These are phyloP conservation scores for Auxenochlorella pyrenoidosa DNA, from an alignment of 139 green algal genomes.

Conservation along the genomic window DNA sequence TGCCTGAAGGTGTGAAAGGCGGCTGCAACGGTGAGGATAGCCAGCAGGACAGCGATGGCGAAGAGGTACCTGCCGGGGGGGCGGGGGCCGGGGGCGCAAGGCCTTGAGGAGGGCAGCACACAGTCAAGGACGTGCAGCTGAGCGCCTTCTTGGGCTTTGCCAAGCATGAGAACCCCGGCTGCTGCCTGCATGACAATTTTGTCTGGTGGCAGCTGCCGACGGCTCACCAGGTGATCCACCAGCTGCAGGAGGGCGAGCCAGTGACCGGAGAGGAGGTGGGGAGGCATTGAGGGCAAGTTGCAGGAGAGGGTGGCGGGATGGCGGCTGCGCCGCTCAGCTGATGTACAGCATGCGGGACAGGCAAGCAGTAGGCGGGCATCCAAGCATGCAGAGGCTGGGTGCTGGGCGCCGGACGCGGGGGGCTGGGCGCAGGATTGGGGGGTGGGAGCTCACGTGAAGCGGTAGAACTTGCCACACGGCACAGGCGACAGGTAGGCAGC, in stretches of 20 bases:
- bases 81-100: too few relatives aligned
- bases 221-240: conserved; percentile 28
- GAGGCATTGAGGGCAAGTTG: background rate
- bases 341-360: too few relatives aligned
- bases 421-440: background rate
- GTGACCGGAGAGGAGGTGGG: background rate
- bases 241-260: background rate
- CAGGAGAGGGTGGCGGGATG: too few relatives aligned
- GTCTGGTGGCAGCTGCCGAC: background rate
- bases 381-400: too few relatives aligned
- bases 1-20: conserved; percentile 30
- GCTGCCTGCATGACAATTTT: background rate
- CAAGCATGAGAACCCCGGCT: background rate
- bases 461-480: conserved; percentile 19
- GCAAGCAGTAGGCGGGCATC: too few relatives aligned
- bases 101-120: background rate
- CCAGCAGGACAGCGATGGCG: conserved; percentile 12
- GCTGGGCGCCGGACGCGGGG: too few relatives aligned
- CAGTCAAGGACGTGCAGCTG: background rate
- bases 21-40: background rate
- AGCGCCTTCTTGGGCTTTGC: too few relatives aligned
- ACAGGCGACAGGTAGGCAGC: conserved; percentile 18
- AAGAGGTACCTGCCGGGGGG: conserved; percentile 24
- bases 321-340: too few relatives aligned
- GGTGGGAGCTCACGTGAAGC: background rate